Evolutionary conservation across 176 grass and related monocot species (phyloP).

Genomic region (Oryza meyeriana): DNA sequence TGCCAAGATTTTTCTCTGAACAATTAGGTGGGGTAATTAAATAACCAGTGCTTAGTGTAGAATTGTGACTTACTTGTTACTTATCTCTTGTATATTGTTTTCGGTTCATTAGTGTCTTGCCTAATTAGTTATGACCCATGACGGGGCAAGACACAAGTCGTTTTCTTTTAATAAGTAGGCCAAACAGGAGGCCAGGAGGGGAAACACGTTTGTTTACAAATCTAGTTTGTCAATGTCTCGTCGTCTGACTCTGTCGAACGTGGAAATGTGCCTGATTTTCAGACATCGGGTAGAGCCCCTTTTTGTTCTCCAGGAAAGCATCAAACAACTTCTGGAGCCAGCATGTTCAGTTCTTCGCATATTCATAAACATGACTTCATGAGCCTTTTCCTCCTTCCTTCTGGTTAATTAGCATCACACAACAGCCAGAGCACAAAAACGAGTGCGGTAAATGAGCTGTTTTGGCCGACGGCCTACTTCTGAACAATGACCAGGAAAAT

Average conservation of each 20-base stretch:
- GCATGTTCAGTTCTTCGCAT: not conserved
- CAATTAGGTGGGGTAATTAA: not conserved
- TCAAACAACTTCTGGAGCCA: not conserved
- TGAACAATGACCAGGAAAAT: not conserved
- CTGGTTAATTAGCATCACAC: not conserved
- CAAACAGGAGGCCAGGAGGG: too few species aligned
- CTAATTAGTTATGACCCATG: constrained; percentile 15
- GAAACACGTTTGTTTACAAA: not conserved
- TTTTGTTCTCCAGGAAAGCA: not conserved
- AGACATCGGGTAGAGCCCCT: not conserved
- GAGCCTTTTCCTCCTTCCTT: not conserved
- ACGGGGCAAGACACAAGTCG: too few species aligned
- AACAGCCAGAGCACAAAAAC: not conserved
- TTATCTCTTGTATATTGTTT: not conserved
- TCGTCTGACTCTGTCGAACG: not conserved
- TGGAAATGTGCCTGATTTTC: not conserved
- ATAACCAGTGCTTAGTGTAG: not conserved
- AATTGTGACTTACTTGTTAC: not conserved
- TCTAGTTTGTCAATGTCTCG: not conserved
- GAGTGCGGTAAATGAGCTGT: not conserved
- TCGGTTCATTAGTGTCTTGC: not conserved
- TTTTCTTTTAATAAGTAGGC: not conserved
- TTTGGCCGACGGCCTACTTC: not conserved
- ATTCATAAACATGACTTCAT: not conserved
- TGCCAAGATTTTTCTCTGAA: not conserved